Base-by-base conservation (phyloP, 23 red algal genomes). In the Cyanidium caldarium region DNA sequence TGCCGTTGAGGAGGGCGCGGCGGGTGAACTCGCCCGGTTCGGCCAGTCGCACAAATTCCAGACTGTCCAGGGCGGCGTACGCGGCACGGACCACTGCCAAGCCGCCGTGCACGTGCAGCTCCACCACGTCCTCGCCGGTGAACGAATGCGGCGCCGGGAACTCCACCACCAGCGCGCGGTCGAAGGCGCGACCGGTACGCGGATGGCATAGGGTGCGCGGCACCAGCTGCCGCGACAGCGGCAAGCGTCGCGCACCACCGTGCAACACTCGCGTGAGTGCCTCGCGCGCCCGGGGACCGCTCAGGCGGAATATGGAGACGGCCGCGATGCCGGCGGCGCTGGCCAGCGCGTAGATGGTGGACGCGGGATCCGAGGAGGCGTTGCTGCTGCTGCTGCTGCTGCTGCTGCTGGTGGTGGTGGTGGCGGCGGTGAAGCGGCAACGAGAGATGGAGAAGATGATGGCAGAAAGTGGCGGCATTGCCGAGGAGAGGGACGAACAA, bases 81-180 rank as follows among this genome's bases (percentile, higher is more conserved):
- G 85, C 80, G 2, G 77, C 83, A 26, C 41, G 66, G 31, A 88
- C 78, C 2, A 98, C 82, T 1, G 92, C 92, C 15, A 69, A 67
- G 37, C 75, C 80, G 33, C 92, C 92, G 37, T 98, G 92, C 10
- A 98, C 70, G 38, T 98, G 86, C 33, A 98, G 38, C 72, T 98
- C 92, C 33, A 72, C 84, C 37, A 98, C 82, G 65, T 98, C 92
- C 65, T 98, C 92, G 0, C 84, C 84, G 16, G 92, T 98, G 57
- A 86, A 98, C 31, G 68, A 77, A 3, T 37, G 43, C 3, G 92
- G 92, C 33, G 71, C 69, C 19, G 83, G 83, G 58, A 98, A 98
- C 20, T 35, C 67, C 15, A 87, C 39, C 21, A 98, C 84, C 20
- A 98, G 65, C 5, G 83, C 84, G 39, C 78, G 73, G 65, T 98